Evolutionary conservation across 495 filamentous ascomycete genomes (phyloP), one percentile per base, ranked within the genome.

Genomic region (Aspergillus bridgeri): DNA sequence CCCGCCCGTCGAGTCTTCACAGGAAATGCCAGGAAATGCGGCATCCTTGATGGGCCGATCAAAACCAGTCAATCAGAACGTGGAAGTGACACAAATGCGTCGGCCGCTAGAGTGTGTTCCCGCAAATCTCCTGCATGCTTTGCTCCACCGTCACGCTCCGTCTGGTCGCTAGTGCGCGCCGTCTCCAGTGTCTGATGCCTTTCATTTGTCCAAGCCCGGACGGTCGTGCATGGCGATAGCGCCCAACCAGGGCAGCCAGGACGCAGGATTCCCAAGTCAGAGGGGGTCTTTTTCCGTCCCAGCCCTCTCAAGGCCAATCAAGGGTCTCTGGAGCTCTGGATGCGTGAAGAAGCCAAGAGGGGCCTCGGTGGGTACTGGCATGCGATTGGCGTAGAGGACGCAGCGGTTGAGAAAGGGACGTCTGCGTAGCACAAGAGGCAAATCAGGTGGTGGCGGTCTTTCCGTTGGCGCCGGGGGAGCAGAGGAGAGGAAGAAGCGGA

Each of bases 51-150:
- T 29, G 22, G 19, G 15, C 49, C 38, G 49, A 19, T 51, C 25
- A 19, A 42, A 51, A 42, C 21, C 23, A 55, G 42, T 56, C 62
- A 64, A 64, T 64, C 55, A 64, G 43, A 54, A 56, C 38, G 44
- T 22, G 54, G 52, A 13, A 54, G 27, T 48, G 38, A 29, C 23
- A 48, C 53, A 48, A 38, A 22, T 55, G 55, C 48, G 57, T 59
- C 54, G 54, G 63, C 57, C 49, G 55, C 64, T 67, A 67, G 56
- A 57, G 57, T 51, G 54, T 45, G 51, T 50, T 62, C 59, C 64
- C 59, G 61, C 54, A 56, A 67, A 60, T 61, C 59, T 56, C 51
- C 56, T 67, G 64, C 61, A 58, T 43, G 46, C 17, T 20, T 48
- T 42, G 58, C 57, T 60, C 55, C 61, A 59, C 59, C 38, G 52